Base-by-base conservation (phyloP, 208 protist genomes). In the Acanthamoeba triangularis region DNA sequence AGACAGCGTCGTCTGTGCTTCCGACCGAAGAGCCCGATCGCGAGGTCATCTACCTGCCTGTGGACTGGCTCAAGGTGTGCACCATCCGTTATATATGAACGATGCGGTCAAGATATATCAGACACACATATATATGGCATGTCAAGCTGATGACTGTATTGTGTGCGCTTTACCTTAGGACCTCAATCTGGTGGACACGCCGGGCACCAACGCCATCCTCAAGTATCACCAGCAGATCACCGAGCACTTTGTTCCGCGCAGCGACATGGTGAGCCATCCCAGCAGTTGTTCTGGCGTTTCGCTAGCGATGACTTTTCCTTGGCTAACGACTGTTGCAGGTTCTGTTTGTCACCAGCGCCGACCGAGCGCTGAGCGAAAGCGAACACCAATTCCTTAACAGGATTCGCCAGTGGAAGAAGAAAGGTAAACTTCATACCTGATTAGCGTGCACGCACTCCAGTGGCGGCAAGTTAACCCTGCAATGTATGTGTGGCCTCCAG, bases 141-240 rank as follows among this genome's bases (percentile, higher is more conserved):
- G 25, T 30, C 61, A 35, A 67, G 61, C 25, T 23, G 10, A 30
- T 1, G 28, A 67, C 90, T 96, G 28, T 59, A 18, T 35, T 4
- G 52, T 56, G 52, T 56, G 52, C 52, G 52, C 52, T 1, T 56
- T 14, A 23, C 16, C 33, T 41, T 41, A 82, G 56, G 82, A 90
- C 25, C 82, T 90, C 10, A 90, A 90, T 30, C 37, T 97, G 20
- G 96, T 97, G 0, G 96, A 97, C 69, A 97, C 96, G 35, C 96
- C 96, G 16, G 96, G 96, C 47, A 94, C 90, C 14, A 85, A 85
- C 44, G 69, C 72, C 35, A 84, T 97, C 0, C 80, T 97, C 3
- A 92, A 92, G 37, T 88, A 69, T 20, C 96, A 97, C 88, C 96
- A 97, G 92, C 82, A 96, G 41, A 97, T 97, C 18, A 97, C 96